phyloP scores from a whole-genome alignment of 176 grass and related monocot species.

The Bolboschoenus planiculmis region DNA sequence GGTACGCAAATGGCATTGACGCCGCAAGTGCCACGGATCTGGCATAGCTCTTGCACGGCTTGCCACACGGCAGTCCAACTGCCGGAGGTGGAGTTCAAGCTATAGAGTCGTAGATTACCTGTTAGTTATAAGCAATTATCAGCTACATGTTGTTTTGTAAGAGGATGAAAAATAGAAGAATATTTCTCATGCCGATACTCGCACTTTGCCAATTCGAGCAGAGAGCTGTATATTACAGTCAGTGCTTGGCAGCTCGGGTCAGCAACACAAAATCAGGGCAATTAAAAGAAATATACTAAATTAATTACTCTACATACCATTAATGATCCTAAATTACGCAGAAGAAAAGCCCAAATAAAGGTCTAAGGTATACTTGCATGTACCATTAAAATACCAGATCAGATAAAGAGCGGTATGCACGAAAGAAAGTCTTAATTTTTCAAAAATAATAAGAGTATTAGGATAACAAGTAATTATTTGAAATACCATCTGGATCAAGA shows the following conservation, averaged over 20 bases:
- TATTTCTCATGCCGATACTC: not conserved
- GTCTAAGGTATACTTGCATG: not conserved
- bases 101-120: conserved; percentile 68
- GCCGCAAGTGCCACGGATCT: conserved; percentile 48
- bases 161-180: not conserved
- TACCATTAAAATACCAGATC: not conserved
- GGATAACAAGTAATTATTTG: not conserved
- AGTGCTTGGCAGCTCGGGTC: not conserved
- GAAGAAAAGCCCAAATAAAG: not conserved
- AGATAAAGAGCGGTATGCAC: not conserved
- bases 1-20: conserved; percentile 55
- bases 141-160: not conserved
- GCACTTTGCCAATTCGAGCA: not conserved
- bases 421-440: not conserved
- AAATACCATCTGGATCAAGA: conserved; percentile 52
- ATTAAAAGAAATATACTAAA: not conserved
- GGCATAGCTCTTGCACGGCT: conserved; percentile 66
- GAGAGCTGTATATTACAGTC: not conserved
- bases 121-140: not conserved
- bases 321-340: not conserved
- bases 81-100: not conserved
- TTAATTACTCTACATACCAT: not conserved
- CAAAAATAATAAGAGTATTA: not conserved
- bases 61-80: conserved; percentile 50
- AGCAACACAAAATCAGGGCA: not conserved